Conservation (phyloP, 345 rosid species). For the Passiflora organensis region DNA sequence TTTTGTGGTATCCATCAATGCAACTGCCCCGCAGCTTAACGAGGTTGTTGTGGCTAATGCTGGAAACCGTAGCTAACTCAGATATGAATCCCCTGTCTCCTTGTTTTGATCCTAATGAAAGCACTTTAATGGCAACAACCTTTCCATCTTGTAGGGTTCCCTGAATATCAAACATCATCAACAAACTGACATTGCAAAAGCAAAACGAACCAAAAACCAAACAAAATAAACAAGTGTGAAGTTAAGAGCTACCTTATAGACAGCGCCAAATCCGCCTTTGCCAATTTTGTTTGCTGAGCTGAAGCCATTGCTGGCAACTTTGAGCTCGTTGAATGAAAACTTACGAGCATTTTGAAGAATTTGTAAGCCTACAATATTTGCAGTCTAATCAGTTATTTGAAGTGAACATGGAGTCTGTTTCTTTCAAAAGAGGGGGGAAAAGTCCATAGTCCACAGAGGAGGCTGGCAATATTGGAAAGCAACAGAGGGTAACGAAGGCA, state of each 20-base stretch:
- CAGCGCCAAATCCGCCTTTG: constrained; percentile 44
- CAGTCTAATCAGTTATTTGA: too few relatives aligned
- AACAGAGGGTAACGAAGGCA: too few relatives aligned
- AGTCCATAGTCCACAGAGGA: too few relatives aligned
- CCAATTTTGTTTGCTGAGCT: constrained; percentile 32
- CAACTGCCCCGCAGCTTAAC: constrained; percentile 36
- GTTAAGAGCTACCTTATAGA: constrained; percentile 28
- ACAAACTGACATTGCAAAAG: too few relatives aligned
- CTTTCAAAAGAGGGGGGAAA: too few relatives aligned
- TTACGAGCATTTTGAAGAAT: constrained; percentile 13
- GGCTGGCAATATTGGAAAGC: too few relatives aligned
- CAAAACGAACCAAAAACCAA: too few relatives aligned
- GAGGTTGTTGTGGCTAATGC: constrained; percentile 26
- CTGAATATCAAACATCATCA: constrained; percentile 8
- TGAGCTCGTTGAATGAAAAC: constrained; percentile 27
- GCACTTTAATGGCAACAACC: constrained; percentile 31
- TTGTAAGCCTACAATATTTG: background rate
- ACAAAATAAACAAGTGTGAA: too few relatives aligned
- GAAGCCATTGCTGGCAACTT: constrained; percentile 32
- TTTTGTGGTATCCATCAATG: constrained; percentile 27
- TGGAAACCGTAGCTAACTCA: constrained; percentile 35
- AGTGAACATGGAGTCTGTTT: too few relatives aligned
- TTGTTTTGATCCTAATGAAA: constrained; percentile 35
- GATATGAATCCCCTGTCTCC: constrained; percentile 38
- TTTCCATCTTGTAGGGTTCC: constrained; percentile 35